Conservation (phyloP, 257 asterid species). For the Solanum chmielewskii region DNA sequence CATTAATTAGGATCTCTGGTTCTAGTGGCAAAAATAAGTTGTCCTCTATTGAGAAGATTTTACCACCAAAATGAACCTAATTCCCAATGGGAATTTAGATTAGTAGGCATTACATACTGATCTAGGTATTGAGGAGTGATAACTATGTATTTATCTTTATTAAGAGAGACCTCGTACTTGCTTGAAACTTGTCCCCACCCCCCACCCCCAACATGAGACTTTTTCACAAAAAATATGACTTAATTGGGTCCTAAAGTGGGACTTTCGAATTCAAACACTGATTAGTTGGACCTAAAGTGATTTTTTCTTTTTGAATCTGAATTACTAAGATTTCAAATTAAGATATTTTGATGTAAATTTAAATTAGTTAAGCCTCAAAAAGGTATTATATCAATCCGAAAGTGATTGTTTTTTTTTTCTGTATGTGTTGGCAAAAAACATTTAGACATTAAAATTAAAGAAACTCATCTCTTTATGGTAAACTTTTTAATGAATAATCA, state of each 20-base stretch:
- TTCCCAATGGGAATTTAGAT: background rate
- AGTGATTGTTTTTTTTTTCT: background rate
- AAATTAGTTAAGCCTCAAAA: background rate
- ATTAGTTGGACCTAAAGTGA: background rate
- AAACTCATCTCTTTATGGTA: background rate
- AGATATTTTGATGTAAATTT: background rate
- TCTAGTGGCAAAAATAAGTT: background rate
- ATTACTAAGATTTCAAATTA: background rate
- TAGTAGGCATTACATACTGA: background rate
- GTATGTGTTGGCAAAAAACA: background rate
- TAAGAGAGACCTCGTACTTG: background rate
- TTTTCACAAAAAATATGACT: background rate
- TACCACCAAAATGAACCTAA: background rate
- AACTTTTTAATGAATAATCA: background rate
- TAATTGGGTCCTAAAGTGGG: background rate
- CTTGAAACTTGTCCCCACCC: background rate
- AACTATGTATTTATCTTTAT: background rate
- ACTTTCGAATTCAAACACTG: background rate
- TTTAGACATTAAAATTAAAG: background rate
- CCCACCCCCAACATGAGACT: background rate
- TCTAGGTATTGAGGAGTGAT: background rate
- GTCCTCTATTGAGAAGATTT: background rate
- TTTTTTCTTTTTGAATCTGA: background rate
- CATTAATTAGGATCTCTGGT: background rate
- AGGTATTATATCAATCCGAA: background rate